These are phyloP conservation scores for Ceratobasidium sp. DNA, from an alignment of 1,284 basidiomycete species.

Conservation along the genomic window DNA sequence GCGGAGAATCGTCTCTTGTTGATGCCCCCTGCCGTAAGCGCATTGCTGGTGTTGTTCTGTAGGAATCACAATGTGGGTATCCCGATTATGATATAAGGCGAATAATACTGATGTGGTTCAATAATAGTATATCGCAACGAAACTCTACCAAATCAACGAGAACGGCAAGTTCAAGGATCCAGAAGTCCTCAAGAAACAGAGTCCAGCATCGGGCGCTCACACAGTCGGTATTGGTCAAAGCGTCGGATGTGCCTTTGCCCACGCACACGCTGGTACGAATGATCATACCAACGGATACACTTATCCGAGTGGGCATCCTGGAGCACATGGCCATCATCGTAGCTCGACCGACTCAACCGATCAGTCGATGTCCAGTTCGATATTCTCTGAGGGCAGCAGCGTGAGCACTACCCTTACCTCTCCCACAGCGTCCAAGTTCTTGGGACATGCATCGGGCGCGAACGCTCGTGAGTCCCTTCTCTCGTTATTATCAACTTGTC, in stretches of 20 bases:
- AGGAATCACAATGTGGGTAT: slow-evolving; percentile 81
- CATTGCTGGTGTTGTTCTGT: slow-evolving; percentile 80
- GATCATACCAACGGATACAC: slow-evolving; percentile 37
- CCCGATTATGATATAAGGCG: neutral
- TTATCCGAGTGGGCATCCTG: slow-evolving; percentile 46
- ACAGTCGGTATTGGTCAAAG: too few relatives aligned
- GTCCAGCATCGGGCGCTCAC: neutral
- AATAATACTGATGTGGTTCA: slow-evolving; percentile 24
- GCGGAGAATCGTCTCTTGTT: slow-evolving; percentile 80
- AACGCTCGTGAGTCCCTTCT: neutral
- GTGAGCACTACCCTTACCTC: slow-evolving; percentile 55
- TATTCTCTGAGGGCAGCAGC: slow-evolving; percentile 41
- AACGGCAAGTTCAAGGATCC: slow-evolving; percentile 48
- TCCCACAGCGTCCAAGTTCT: neutral
- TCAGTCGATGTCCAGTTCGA: slow-evolving; percentile 39
- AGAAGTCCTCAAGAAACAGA: slow-evolving; percentile 39
- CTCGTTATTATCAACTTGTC: neutral
- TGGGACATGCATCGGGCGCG: neutral
- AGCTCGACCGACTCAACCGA: slow-evolving; percentile 45
- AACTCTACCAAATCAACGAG: slow-evolving; percentile 74
- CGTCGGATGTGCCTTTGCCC: neutral
- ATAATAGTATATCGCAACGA: slow-evolving; percentile 68
- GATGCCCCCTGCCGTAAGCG: slow-evolving; percentile 74
- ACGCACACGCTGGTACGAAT: neutral
- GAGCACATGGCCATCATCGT: slow-evolving; percentile 12